Evolutionary conservation across 192 early-diverging fungal species (phyloP).

Genomic region (Podochytrium sp.): DNA sequence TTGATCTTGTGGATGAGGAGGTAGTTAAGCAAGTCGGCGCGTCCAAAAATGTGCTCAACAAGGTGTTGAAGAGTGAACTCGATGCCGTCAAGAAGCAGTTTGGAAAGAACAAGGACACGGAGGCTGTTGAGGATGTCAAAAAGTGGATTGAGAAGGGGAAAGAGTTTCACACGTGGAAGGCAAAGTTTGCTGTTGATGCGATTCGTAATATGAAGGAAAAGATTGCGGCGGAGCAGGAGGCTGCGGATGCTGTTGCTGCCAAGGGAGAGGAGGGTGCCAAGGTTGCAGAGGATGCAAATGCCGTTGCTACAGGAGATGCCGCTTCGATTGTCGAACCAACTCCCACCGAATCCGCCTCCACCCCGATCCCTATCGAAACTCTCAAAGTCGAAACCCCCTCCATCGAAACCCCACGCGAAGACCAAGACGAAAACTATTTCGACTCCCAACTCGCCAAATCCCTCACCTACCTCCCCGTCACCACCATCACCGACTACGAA

Average conservation of each 20-base stretch:
- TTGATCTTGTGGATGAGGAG: constrained; percentile 60
- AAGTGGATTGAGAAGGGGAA: constrained; percentile 32
- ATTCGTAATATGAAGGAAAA: background rate
- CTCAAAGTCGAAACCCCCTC: too few species aligned
- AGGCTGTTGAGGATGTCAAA: background rate
- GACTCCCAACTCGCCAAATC: background rate
- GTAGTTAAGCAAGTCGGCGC: background rate
- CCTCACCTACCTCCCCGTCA: background rate
- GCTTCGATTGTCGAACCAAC: too few species aligned
- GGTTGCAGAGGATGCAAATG: too few species aligned
- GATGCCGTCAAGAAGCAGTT: background rate
- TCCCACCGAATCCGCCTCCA: background rate
- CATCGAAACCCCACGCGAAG: background rate
- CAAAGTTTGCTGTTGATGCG: background rate
- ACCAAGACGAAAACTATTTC: background rate
- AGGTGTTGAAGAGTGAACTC: constrained; percentile 29
- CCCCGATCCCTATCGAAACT: too few species aligned
- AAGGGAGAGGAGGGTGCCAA: too few species aligned
- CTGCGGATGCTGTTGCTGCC: too few species aligned
- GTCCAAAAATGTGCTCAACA: constrained; percentile 1
- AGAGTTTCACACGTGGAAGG: background rate
- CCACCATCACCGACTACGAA: background rate
- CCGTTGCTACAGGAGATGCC: too few species aligned
- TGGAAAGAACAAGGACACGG: constrained; percentile 7
- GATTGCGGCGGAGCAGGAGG: background rate